Base-by-base conservation (phyloP, 2,329 filamentous ascomycete genomes). In the Mycosphaerella sp. region DNA sequence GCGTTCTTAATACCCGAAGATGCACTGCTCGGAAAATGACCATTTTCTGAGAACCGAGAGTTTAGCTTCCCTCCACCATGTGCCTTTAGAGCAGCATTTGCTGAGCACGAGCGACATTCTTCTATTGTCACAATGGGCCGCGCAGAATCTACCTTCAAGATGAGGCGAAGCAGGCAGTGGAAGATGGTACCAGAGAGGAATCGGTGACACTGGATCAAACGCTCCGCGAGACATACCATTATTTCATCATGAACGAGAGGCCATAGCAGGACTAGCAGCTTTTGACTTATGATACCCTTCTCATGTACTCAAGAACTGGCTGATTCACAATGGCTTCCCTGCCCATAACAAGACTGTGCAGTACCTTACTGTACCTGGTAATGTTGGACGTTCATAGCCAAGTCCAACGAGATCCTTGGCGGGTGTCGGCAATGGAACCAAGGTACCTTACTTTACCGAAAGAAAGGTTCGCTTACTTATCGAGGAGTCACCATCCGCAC, bases 141-240 rank as follows among this genome's bases (percentile, higher is more conserved):
- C 52, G 4, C 49, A 53, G 13, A 55, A 47, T 30, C 47, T 57
- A 10, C 54, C 54, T 14, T 53, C 51, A 14, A 59, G 54, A 42
- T 27, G 56, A 49, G 2, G 52, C 54, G 1, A 54, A 49, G 27
- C 56, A 55, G 40, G 56, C 56, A 13, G 54, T 54, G 14, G 55
- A 48, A 41, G 56, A 59, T 28, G 55, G 55, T 34, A 54, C 56
- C 13, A 55, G 39, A 17, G 46, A 57, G 21, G 52, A 55, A 10
- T 57, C 52, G 5, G 36, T 55, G 52, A 54, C 44, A 9, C 44
- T 47, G 13, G 52, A 55, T 36, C n/a, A n/a, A n/a, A n/a, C n/a
- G n/a, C n/a, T n/a, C n/a, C n/a, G n/a, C n/a, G n/a, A n/a, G n/a
- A n/a, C n/a, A n/a, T n/a, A n/a, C n/a, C n/a, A n/a, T n/a, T n/a